These are phyloP conservation scores for Sutorius eximius DNA, from an alignment of 1,284 basidiomycete species.

Conservation along the genomic window DNA sequence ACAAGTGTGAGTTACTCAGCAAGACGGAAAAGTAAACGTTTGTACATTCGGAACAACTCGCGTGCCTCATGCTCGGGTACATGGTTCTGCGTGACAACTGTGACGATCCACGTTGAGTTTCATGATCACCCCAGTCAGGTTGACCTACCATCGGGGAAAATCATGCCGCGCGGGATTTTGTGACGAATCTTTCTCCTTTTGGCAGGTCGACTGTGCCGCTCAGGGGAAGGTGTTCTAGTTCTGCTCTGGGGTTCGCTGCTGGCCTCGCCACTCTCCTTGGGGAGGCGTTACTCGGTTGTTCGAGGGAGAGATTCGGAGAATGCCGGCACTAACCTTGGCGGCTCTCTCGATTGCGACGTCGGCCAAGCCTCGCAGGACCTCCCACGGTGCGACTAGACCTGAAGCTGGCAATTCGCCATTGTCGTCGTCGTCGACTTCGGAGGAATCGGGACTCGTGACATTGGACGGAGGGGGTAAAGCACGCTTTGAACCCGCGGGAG, in stretches of 20 bases:
- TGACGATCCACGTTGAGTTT: conserved; percentile 18
- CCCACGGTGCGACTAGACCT: conserved; percentile 80
- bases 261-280: conserved; percentile 67
- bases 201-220: conserved; percentile 59
- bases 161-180: conserved; percentile 48
- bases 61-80: conserved; percentile 79
- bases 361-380: conserved; percentile 75
- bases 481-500: conserved; percentile 52
- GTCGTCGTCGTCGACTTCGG: conserved; percentile 71
- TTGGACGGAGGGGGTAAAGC: conserved; percentile 59
- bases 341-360: conserved; percentile 77
- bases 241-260: conserved; percentile 73
- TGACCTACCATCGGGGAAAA: conserved; percentile 66
- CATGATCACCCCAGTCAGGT: background rate
- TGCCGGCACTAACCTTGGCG: conserved; percentile 55
- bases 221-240: conserved; percentile 67
- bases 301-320: background rate
- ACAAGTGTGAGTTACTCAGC: conserved; percentile 5
- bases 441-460: conserved; percentile 72
- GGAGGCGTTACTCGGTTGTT: conserved; percentile 2
- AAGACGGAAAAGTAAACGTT: background rate
- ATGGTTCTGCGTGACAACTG: conserved; percentile 78
- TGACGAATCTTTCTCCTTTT: conserved; percentile 73
- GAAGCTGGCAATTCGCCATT: conserved; percentile 76
- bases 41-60: conserved; percentile 78